These are phyloP conservation scores for Cryphonectria naterciae DNA, from an alignment of 2,329 filamentous ascomycete species.

Conservation along the genomic window DNA sequence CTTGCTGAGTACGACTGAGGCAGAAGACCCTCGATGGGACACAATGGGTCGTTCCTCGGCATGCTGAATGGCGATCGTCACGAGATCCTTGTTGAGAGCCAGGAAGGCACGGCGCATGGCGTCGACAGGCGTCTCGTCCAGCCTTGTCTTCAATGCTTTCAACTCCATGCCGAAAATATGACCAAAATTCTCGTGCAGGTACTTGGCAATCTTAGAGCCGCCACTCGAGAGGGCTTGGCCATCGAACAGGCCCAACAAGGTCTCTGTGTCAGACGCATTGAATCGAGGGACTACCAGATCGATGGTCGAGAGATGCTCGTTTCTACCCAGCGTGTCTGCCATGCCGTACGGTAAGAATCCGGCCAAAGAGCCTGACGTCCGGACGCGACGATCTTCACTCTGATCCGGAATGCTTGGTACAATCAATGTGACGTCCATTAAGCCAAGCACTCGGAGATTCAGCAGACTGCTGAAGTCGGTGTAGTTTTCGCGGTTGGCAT, in stretches of 20 bases:
- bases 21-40: slow-evolving; percentile 71
- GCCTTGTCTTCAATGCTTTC: slow-evolving; percentile 68
- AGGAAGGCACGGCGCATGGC: slow-evolving; percentile 87
- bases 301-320: slow-evolving; percentile 93
- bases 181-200: slow-evolving; percentile 93
- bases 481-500: slow-evolving; percentile 68
- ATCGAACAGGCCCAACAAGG: slow-evolving; percentile 92
- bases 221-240: slow-evolving; percentile 86
- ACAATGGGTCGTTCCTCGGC: slow-evolving; percentile 72
- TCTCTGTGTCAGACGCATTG: slow-evolving; percentile 86
- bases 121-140: slow-evolving; percentile 76
- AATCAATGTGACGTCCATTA: slow-evolving; percentile 98
- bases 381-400: slow-evolving; percentile 90
- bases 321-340: slow-evolving; percentile 91
- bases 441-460: slow-evolving; percentile 83
- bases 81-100: slow-evolving; percentile 89
- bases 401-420: slow-evolving; percentile 93
- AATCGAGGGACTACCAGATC: slow-evolving; percentile 94
- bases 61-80: slow-evolving; percentile 79
- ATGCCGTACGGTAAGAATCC: slow-evolving; percentile 94
- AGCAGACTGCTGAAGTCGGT: slow-evolving; percentile 87
- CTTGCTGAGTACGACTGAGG: slow-evolving; percentile 78
- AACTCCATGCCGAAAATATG: slow-evolving; percentile 82
- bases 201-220: slow-evolving; percentile 95
- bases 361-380: slow-evolving; percentile 93